phyloP scores from a whole-genome alignment of 768 basidiomycete genomes.

The Saitozyma podzolica region DNA sequence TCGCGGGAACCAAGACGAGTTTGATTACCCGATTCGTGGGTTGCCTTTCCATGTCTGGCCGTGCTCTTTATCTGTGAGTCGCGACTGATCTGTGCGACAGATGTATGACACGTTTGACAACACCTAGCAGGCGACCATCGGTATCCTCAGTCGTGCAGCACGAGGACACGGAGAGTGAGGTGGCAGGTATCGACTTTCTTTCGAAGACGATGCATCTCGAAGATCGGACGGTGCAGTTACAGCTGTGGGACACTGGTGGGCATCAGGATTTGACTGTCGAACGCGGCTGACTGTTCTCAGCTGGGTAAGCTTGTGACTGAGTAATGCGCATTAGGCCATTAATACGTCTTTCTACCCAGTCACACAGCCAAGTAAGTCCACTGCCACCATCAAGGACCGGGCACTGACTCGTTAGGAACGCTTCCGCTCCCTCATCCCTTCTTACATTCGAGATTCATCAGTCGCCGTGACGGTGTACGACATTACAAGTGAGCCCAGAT shows the following conservation, averaged over 20 bases:
- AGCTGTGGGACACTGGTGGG: slow-evolving; percentile 98
- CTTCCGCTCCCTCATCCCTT: slow-evolving; percentile 94
- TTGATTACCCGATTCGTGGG: slow-evolving; percentile 82
- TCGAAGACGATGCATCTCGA: slow-evolving; percentile 99
- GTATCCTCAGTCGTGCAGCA: slow-evolving; percentile 16
- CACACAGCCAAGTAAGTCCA: slow-evolving; percentile 30
- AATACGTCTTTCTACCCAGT: neutral
- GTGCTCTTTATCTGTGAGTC: too few relatives aligned
- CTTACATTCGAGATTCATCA: slow-evolving; percentile 97
- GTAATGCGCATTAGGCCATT: too few relatives aligned
- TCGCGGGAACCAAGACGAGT: slow-evolving; percentile 98
- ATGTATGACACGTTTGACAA: slow-evolving; percentile 99
- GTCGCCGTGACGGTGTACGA: slow-evolving; percentile 99
- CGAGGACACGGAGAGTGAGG: neutral
- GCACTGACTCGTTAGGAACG: slow-evolving; percentile 67
- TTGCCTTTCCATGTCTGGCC: too few relatives aligned
- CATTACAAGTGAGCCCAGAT: slow-evolving; percentile 77
- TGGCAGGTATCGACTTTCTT: slow-evolving; percentile 83
- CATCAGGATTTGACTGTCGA: slow-evolving; percentile 43
- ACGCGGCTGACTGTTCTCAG: slow-evolving; percentile 20
- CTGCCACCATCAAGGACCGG: slow-evolving; percentile 7
- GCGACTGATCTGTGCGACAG: slow-evolving; percentile 55
- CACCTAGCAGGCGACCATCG: slow-evolving; percentile 68
- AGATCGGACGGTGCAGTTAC: slow-evolving; percentile 93
- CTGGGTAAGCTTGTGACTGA: too few relatives aligned